Evolutionary conservation across 306 rosid genomes (phyloP).

Genomic region (Ceratonia siliqua): DNA sequence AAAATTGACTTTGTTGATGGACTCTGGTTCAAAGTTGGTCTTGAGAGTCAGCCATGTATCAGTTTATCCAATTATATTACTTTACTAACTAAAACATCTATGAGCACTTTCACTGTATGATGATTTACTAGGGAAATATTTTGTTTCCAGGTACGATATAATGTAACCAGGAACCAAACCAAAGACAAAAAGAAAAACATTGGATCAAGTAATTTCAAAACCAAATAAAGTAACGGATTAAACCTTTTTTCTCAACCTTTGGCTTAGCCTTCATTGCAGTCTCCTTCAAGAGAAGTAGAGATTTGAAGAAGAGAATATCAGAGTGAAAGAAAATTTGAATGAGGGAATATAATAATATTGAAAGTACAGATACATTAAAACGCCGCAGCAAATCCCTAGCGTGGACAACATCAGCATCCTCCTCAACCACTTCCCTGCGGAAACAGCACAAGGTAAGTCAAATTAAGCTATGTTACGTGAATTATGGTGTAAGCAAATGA

Average conservation of each 20-base stretch:
- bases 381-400: constrained; percentile 51
- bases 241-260: constrained; percentile 42
- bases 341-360: background rate
- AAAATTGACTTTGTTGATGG: background rate
- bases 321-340: background rate
- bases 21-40: background rate
- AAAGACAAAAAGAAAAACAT: background rate
- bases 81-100: background rate
- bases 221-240: background rate
- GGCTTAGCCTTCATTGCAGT: constrained; percentile 26
- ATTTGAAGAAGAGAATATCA: background rate
- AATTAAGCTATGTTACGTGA: background rate
- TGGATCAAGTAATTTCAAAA: constrained; percentile 16
- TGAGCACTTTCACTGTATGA: background rate
- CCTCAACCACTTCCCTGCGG: constrained; percentile 46
- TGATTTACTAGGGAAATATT: background rate
- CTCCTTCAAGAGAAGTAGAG: constrained; percentile 31
- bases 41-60: background rate
- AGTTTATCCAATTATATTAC: no score
- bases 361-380: constrained; percentile 39
- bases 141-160: background rate
- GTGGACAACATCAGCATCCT: constrained; percentile 46
- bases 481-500: background rate
- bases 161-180: background rate
- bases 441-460: background rate